Evolutionary conservation across 495 filamentous ascomycete species (phyloP).

Genomic region (Neurospora sp.): DNA sequence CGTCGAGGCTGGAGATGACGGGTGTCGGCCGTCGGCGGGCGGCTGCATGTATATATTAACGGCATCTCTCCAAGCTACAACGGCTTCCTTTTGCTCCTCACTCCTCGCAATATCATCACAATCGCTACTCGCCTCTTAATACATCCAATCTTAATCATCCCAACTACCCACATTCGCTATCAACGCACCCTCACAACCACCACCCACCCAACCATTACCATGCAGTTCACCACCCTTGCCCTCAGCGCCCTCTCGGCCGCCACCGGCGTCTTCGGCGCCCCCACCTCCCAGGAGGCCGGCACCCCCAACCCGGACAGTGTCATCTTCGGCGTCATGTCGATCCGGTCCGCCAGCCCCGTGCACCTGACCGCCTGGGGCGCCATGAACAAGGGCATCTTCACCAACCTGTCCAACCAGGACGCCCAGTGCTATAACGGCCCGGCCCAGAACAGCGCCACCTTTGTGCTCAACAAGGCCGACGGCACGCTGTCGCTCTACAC

Average conservation of each 20-base stretch:
- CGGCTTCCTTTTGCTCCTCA: not conserved
- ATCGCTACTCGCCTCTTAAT: not conserved
- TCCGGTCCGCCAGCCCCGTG: constrained; percentile 36
- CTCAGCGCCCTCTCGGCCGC: constrained; percentile 36
- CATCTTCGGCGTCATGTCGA: constrained; percentile 36
- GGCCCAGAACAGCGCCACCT: constrained; percentile 32
- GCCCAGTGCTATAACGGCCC: constrained; percentile 34
- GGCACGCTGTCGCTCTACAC: constrained; percentile 38
- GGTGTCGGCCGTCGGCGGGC: not conserved
- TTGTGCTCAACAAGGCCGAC: constrained; percentile 32
- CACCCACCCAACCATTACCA: not conserved
- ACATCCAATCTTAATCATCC: not conserved
- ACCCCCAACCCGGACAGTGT: not conserved
- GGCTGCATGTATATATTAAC: not conserved
- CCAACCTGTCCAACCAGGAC: constrained; percentile 30
- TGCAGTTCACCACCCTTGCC: constrained; percentile 10
- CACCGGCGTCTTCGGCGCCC: constrained; percentile 18
- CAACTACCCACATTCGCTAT: not conserved
- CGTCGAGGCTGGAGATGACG: not conserved
- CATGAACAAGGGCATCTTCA: constrained; percentile 32
- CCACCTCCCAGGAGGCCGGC: constrained; percentile 3
- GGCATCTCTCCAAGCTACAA: not conserved
- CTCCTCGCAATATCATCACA: not conserved
- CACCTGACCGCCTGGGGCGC: constrained; percentile 35
- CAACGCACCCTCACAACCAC: not conserved